Evolutionary conservation across 805 yeast genomes (phyloP), one percentile per base, ranked within the genome.

Genomic region (Saccharomycopsis selenospora): DNA sequence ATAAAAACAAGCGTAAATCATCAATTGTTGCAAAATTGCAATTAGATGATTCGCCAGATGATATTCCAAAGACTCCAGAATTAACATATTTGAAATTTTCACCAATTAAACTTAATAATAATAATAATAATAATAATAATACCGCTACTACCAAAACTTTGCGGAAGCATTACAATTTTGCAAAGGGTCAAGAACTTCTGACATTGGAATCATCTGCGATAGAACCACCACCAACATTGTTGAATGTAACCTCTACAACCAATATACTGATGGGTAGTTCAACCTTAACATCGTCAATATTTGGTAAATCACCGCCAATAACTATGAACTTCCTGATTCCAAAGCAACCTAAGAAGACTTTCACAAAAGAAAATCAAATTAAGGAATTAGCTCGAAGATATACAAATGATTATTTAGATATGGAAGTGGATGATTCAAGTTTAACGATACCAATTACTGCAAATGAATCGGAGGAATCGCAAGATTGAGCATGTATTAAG

Each of bases 41-140:
- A 17, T 22, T 52, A 22, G 55, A 52, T 20, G 53, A 52, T 18
- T 52, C 55, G 7, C 55, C 55, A 6, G 55, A 52, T 6, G 55
- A 52, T 29, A 46, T 52, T 11, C 55, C 55, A 10, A 52, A 52
- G 44, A 49, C 55, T 7, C 55, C 55, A 3, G 55, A 52, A 28
- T 42, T 52, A 8, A 52, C 55, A 8, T 52, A 52, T 42, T 40
- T 52, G 36, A 52, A 52, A 38, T 52, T 49, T 40, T 47, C 53
- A 13, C 53, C 55, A 11, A 52, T 52, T 4, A 45, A 47, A 28
- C 23, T 52, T 13, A 22, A 8, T 45, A 36, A 14, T 13, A 44
- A 23, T 5, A 17, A 17, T 13, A 27, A 20, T 13, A 40, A 11
- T 23, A 18, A 7, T 11, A 22, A 7, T 13, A 10, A 13, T 11